Evolutionary conservation across 805 yeast species (phyloP).

Genomic region (Torulaspora quercuum): DNA sequence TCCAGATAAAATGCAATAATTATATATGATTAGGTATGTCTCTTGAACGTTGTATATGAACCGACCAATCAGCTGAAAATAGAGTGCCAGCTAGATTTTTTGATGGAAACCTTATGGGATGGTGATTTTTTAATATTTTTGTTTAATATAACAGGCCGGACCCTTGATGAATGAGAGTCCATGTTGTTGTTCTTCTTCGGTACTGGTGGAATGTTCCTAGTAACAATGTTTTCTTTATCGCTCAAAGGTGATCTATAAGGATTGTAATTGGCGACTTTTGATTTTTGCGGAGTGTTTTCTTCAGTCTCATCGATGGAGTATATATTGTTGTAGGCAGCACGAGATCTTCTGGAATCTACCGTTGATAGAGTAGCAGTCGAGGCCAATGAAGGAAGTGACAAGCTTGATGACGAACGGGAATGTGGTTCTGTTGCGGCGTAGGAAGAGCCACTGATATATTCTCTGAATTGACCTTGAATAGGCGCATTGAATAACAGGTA

Average conservation of each 20-base stretch:
- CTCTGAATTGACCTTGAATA: slow-evolving; percentile 17
- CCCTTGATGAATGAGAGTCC: slow-evolving; percentile 4
- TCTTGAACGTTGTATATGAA: too few species aligned
- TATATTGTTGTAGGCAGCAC: slow-evolving; percentile 15
- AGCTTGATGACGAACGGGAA: slow-evolving; percentile 34
- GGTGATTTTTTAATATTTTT: slow-evolving; percentile 16
- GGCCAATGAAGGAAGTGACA: slow-evolving; percentile 42
- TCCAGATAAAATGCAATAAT: slow-evolving; percentile 5
- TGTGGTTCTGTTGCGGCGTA: slow-evolving; percentile 22
- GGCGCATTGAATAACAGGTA: slow-evolving; percentile 29
- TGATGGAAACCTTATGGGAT: slow-evolving; percentile 11
- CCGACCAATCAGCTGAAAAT: slow-evolving; percentile 15
- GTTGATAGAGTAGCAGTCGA: slow-evolving; percentile 39
- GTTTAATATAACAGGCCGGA: slow-evolving; percentile 23
- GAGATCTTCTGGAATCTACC: slow-evolving; percentile 22
- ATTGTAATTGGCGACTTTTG: slow-evolving; percentile 11
- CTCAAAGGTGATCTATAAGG: slow-evolving; percentile 16
- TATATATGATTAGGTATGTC: slow-evolving; percentile 3
- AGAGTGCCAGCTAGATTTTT: slow-evolving; percentile 24
- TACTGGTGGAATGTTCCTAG: slow-evolving; percentile 2
- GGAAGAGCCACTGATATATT: slow-evolving; percentile 14
- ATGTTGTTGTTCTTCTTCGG: slow-evolving; percentile 7
- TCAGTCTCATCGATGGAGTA: slow-evolving; percentile 17
- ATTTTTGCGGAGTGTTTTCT: slow-evolving; percentile 7
- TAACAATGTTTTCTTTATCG: slow-evolving; percentile 13